Base-by-base conservation (phyloP, 2,329 filamentous ascomycete species). In the Ustulina deusta region DNA sequence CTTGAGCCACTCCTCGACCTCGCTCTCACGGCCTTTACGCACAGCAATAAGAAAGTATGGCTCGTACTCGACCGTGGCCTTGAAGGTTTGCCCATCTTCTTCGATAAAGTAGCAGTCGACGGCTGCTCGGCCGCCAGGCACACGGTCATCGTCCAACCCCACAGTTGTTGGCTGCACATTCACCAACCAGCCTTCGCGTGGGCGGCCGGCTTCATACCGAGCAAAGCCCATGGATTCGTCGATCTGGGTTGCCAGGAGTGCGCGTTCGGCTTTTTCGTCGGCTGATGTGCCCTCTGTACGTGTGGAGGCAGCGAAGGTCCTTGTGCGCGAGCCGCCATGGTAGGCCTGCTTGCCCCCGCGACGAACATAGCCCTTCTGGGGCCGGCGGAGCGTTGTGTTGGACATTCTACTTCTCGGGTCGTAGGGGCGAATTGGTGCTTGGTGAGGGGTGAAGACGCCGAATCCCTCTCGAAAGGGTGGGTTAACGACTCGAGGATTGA, bases 31-130 rank as follows among this genome's bases (percentile, higher is more conserved):
- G 7, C 94, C 93, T 76, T 91, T 92, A 80, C 94, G 96, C 60
- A 94, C 93, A 0, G 94, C 95, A 61, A 99, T 89, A 68, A 99
- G 82, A 74, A 99, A 97, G 83, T 99, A 99, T 0, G 96, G 96
- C 74, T 98, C 94, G 79, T 97, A 98, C 82, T 97, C 93, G 71
- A 99, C 83, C 0, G 94, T 97, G 11, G 96, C 94, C 79, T 99
- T 99, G 86, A 99, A 99, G 5, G 92, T 95, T 56, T 90, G 89
- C 15, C 93, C 87, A 75, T 97, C 92, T 66, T 95, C 93, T 75
- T 94, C 93, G 67, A 99, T 91, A 81, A 99, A 99, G 83, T 97
- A 99, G 81, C 94, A 97, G 82, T 99, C 96, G 64, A 99, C 89
- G 9, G 93, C 96, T 0, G 96, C 92, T 71, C 93, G 90, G 42